Percentiles rank a stretch among this genome's conserved stretches.
Conservation (phyloP, 208 protist genomes). For the Sergeia podlipaevii region DNA sequence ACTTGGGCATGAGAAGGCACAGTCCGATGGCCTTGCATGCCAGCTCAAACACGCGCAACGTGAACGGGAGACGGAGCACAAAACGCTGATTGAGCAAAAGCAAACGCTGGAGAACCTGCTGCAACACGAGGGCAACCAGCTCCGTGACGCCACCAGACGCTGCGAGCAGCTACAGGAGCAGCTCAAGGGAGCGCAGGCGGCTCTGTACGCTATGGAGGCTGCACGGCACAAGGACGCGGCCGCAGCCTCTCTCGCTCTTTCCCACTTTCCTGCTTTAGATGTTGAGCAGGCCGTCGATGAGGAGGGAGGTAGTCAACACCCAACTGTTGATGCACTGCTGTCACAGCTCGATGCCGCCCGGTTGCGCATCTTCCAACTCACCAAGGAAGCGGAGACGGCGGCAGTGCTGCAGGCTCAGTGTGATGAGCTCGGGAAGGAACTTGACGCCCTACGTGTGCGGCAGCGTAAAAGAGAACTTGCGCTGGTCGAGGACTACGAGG, state of each 20-base stretch:
- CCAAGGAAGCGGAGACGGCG: conserved; percentile 6
- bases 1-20: conserved; percentile 25
- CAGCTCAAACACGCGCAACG: conserved; percentile 1
- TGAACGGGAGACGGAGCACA: conserved; percentile 1
- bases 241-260: too few relatives aligned
- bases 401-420: conserved; percentile 2
- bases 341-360: conserved; percentile 7
- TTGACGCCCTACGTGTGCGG: conserved; percentile 1
- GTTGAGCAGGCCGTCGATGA: too few relatives aligned
- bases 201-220: not conserved
- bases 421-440: conserved; percentile 6
- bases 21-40: conserved; percentile 28
- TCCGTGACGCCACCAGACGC: too few relatives aligned
- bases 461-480: conserved; percentile 8
- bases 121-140: too few relatives aligned
- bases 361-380: conserved; percentile 14
- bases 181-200: not conserved
- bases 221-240: too few relatives aligned
- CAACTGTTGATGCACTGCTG: too few relatives aligned
- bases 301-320: too few relatives aligned
- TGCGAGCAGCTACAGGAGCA: conserved; percentile 6
- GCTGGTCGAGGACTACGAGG: conserved; percentile 12
- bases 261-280: too few relatives aligned
- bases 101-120: not conserved
- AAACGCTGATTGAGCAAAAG: conserved; percentile 9